Evolutionary conservation across 495 filamentous ascomycete species (phyloP).

Genomic region (Lasiosphaeria miniovina): DNA sequence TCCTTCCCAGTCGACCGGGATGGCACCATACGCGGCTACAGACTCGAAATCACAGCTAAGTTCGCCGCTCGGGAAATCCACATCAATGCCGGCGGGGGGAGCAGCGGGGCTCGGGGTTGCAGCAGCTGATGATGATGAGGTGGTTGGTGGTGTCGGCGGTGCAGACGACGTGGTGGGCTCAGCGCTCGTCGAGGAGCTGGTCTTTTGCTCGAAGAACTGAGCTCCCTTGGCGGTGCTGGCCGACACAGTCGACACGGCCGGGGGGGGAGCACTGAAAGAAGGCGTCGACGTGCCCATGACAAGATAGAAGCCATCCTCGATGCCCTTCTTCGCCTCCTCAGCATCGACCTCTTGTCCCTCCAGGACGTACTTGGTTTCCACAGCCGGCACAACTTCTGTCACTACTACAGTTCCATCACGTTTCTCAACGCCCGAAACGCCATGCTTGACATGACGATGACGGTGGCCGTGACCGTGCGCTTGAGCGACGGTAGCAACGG

Average conservation of each 20-base stretch:
- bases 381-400: slow-evolving; percentile 37
- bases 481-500: slow-evolving; percentile 41
- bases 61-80: slow-evolving; percentile 74
- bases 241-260: slow-evolving; percentile 23
- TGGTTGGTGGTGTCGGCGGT: slow-evolving; percentile 27
- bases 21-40: slow-evolving; percentile 79
- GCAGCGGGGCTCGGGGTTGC: slow-evolving; percentile 13
- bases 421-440: slow-evolving; percentile 36
- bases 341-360: slow-evolving; percentile 52
- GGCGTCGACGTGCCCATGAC: slow-evolving; percentile 49
- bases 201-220: slow-evolving; percentile 35
- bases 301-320: slow-evolving; percentile 53
- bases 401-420: slow-evolving; percentile 40
- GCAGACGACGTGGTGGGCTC: slow-evolving; percentile 17
- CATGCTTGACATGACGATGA: slow-evolving; percentile 35
- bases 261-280: slow-evolving; percentile 39
- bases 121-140: slow-evolving; percentile 8
- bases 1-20: slow-evolving; percentile 64
- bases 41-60: slow-evolving; percentile 63
- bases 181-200: slow-evolving; percentile 13
- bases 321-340: slow-evolving; percentile 58
- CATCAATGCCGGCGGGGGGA: slow-evolving; percentile 50
- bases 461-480: slow-evolving; percentile 44
- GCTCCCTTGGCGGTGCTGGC: slow-evolving; percentile 22
- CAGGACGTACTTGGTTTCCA: slow-evolving; percentile 59